Base-by-base conservation (phyloP, 495 filamentous ascomycete species). In the Neurospora tetrasperma region DNA sequence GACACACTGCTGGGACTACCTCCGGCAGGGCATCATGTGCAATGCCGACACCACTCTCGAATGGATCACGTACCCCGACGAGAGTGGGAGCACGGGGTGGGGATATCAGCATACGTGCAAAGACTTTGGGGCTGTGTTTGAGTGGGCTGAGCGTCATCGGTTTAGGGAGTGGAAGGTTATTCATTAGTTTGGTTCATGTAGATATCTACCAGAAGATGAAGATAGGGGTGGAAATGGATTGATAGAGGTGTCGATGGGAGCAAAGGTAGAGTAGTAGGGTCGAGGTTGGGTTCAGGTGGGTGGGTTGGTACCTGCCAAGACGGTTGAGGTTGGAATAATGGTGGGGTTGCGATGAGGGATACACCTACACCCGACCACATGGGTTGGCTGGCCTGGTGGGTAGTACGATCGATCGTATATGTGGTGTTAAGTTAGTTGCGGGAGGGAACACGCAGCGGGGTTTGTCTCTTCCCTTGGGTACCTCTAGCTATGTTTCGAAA, bases 1-100 rank as follows among this genome's bases (percentile, higher is more conserved):
- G 27, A 54, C 35, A 2, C 76, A 77, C 68, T 77, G 76, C 71
- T 59, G 75, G 27, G 76, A 77, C 54, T 73, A 76, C 14, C 66
- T 77, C 9, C 69, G 74, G 8, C 76, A 77, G 12, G 71, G 54
- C 6, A 70, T 77, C 59, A 72, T 74, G 74, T 77, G 76, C 27
- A 41, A 48, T 5, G 71, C 70, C 31, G 73, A 74, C 71, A 72
- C 73, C 43, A 74, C 73, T 11, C 70, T 74, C 12, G 73, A 74
- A 44, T 74, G 73, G 73, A 27, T 74, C 70, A n/a, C n/a, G 5
- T 39, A 39, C 3, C 14, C 41, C 1, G 70, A 71, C 3, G 70
- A 69, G 20, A 31, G 16, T 4, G 70, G 70, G 14, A 71, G 70
- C 27, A 71, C 70, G 11, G 70, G 70, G 7, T 71, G 70, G 70